A percentile compares a stretch with the other conserved stretches of the same genome.
These are phyloP conservation scores for Cladophialophora exuberans DNA, from an alignment of 2,329 filamentous ascomycete species.

Conservation along the genomic window DNA sequence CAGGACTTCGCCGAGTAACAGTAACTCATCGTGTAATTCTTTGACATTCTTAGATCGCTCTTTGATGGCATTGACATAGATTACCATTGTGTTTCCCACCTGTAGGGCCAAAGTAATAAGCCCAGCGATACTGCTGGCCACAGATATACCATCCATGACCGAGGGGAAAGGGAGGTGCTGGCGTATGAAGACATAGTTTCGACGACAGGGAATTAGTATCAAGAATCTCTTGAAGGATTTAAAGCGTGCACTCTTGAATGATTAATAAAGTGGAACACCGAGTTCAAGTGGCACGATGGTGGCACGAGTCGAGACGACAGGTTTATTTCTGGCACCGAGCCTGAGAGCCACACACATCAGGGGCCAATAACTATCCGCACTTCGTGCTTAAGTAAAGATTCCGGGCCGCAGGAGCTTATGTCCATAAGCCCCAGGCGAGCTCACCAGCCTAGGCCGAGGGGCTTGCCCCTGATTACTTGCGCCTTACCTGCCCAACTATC, in stretches of 20 bases:
- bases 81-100: slow-evolving; percentile 23
- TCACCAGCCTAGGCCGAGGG: neutral
- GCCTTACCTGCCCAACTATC: slow-evolving; percentile 6
- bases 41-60: slow-evolving; percentile 29
- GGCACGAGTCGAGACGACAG: too few species aligned
- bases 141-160: slow-evolving; percentile 28
- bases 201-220: too few species aligned
- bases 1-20: slow-evolving; percentile 30
- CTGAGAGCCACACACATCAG: neutral
- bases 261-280: slow-evolving; percentile 15
- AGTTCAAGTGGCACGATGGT: slow-evolving; percentile 1
- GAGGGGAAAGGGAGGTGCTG: neutral
- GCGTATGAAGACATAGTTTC: slow-evolving; percentile 10
- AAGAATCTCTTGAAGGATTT: neutral
- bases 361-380: too few species aligned
- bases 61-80: slow-evolving; percentile 29
- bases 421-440: too few species aligned
- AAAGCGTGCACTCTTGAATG: neutral
- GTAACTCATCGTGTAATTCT: slow-evolving; percentile 31
- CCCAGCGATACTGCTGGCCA: slow-evolving; percentile 31
- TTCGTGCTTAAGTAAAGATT: too few species aligned
- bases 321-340: neutral
- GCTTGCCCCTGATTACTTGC: neutral
- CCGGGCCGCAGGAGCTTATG: too few species aligned
- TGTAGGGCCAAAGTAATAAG: slow-evolving; percentile 29